These are phyloP conservation scores for Candida methanosorbosa DNA, from an alignment of 805 yeast species.

Conservation along the genomic window DNA sequence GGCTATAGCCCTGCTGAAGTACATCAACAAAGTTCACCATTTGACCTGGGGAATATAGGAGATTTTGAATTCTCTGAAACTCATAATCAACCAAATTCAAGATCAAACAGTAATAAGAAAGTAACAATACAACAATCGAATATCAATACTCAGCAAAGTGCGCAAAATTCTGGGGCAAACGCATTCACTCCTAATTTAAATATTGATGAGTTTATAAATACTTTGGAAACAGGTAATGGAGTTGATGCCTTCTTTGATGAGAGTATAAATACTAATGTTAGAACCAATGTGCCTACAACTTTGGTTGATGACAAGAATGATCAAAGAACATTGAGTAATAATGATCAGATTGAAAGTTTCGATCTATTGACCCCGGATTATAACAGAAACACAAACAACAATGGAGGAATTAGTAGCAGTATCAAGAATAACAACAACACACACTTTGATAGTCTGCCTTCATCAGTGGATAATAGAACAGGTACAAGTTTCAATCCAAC, in stretches of 20 bases:
- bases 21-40: conserved; percentile 9
- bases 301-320: no score
- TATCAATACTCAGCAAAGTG: no score
- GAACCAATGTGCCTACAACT: no score
- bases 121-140: neutral
- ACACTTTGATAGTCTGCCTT: no score
- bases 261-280: neutral
- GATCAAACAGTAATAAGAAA: neutral
- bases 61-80: conserved; percentile 9
- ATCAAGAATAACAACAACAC: conserved; percentile 1
- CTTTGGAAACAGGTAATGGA: neutral
- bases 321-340: no score
- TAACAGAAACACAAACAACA: neutral
- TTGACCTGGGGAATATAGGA: conserved; percentile 4
- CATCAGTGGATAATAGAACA: no score
- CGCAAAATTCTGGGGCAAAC: no score
- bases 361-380: no score
- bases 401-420: neutral
- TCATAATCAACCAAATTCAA: no score
- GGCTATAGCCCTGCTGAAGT: no score
- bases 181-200: conserved; percentile 5
- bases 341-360: no score
- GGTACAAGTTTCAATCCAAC: conserved; percentile 12
- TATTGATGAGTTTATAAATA: conserved; percentile 4
- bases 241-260: neutral